Evolutionary conservation across 1,139 yeast genomes (phyloP), one percentile per base, ranked within the genome.

Genomic region (Pneumocystis oryctolagi): DNA sequence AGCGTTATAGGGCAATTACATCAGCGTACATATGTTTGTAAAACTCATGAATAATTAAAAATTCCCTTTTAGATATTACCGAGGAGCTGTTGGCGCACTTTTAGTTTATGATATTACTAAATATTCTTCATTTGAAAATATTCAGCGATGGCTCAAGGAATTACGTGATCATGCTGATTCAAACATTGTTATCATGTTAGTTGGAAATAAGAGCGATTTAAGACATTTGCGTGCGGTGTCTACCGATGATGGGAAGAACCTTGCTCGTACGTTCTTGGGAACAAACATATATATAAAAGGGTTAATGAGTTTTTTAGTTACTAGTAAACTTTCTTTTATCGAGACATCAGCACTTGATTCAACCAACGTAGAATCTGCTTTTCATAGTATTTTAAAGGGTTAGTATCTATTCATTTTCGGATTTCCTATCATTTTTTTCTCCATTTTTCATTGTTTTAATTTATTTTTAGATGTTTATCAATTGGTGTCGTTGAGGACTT

Each of bases 11-110:
- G 71, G 97, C 98, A 62, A 92, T 92, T 72, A 94, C 98, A 56
- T 85, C 95, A 66, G 98, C 66, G 61, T 63, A 61, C 14, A 61
- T 31, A 18, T 31, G 12, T 28, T 12, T 28, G 34, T 9, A 59
- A 30, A 31, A 16, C 20, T 5, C 9, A 20, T 28, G 58, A 5
- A 28, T 28, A 16, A 56, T 31, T 25, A 8, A 28, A 6, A 25
- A 25, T 12, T 42, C 3, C n/a, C 8, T 30, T 14, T 30, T 8
- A 25, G 97, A 16, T 92, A 92, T 77, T 92, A 92, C 75, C 82
- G 98, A 73, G 98, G 98, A 60, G 98, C 98, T 0, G 96, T 90
- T 62, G 98, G 98, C 62, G 98, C 98, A 1, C 79, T 92, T 70
- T 85, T 92, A 67, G 96, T 92, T 68, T 92, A 92, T 76, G 98